Evolutionary conservation across 2,329 filamentous ascomycete species (phyloP), one percentile per base, ranked within the genome.

Genomic region (Phyllosticta citribraziliensis): DNA sequence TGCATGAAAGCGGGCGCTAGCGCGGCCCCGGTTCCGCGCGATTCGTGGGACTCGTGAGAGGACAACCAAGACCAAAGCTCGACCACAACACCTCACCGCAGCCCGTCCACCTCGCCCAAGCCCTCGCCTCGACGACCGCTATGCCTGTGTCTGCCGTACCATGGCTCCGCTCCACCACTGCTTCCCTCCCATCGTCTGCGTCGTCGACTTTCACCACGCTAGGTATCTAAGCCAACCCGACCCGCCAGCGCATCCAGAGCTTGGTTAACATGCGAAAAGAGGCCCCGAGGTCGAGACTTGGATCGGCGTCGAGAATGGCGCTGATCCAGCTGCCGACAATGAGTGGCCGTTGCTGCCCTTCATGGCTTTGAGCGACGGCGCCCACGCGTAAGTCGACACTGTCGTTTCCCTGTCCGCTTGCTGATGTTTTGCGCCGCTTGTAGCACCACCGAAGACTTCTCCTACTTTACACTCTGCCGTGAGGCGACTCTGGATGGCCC

Each of bases 291-390:
- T 97, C 61, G 92, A 97, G 78, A 84, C 82, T 69, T 97, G 93
- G 89, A 90, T 96, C 71, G 91, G 91, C 64, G 84, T 77, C 35
- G 78, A 86, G 20, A 86, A 92, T 67, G 88, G 86, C 59, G 80
- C 78, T 62, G 91, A 97, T 74, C 91, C 93, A 11, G 88, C 88
- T 3, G 79, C 76, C 54, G 88, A 92, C 63, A 93, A 95, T 76
- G 90, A 94, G 71, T 99, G 94, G 94, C 82, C 86, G 27, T 75
- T 97, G 67, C 80, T 99, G 64, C 92, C 94, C 0, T 99, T 99
- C 74, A 97, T 97, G 90, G 94, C 94, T 25, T 77, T 99, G 70
- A 94, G 90, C 62, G 94, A 99, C 73, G 94, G 94, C 58, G 94
- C 94, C 59, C 94, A 99, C 79, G 86, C 91, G 86, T 94, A 81